A percentile compares a stretch with the other conserved stretches of the same genome.
Conservation (phyloP, 169 alveolate genomes). For the Neospora caninum region DNA sequence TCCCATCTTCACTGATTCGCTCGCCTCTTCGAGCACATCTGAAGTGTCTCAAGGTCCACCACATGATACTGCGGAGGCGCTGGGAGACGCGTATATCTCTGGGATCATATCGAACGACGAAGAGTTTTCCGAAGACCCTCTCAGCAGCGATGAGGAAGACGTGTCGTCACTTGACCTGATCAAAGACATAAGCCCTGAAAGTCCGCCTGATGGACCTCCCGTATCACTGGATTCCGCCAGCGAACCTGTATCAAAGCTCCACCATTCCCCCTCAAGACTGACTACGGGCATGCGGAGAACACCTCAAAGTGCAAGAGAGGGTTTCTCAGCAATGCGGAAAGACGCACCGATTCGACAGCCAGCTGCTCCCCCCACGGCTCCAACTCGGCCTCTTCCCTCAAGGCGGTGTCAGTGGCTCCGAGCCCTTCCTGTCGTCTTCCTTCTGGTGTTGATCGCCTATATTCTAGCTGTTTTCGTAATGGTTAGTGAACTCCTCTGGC, state of each 20-base stretch:
- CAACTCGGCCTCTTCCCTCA: conserved; percentile 21
- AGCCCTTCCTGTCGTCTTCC: conserved; percentile 54
- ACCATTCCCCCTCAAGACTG: background rate
- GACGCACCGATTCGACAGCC: background rate
- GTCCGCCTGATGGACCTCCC: background rate
- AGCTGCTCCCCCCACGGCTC: background rate
- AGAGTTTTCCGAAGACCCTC: background rate
- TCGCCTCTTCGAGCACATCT: background rate
- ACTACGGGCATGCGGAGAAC: conserved; percentile 12
- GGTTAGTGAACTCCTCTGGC: background rate
- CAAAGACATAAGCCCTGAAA: background rate
- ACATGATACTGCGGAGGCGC: background rate
- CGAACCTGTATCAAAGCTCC: background rate
- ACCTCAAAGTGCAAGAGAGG: background rate
- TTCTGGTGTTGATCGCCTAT: conserved; percentile 52
- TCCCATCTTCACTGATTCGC: background rate
- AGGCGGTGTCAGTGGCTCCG: conserved; percentile 62
- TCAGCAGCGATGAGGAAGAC: background rate
- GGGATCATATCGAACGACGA: background rate
- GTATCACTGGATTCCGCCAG: background rate
- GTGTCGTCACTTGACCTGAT: background rate
- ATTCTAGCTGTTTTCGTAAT: conserved; percentile 30
- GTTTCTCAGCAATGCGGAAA: background rate
- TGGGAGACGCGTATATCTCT: background rate
- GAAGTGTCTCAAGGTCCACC: background rate